These are phyloP conservation scores for Croton laevigatus DNA, from an alignment of 441 rosid genomes.

Conservation along the genomic window DNA sequence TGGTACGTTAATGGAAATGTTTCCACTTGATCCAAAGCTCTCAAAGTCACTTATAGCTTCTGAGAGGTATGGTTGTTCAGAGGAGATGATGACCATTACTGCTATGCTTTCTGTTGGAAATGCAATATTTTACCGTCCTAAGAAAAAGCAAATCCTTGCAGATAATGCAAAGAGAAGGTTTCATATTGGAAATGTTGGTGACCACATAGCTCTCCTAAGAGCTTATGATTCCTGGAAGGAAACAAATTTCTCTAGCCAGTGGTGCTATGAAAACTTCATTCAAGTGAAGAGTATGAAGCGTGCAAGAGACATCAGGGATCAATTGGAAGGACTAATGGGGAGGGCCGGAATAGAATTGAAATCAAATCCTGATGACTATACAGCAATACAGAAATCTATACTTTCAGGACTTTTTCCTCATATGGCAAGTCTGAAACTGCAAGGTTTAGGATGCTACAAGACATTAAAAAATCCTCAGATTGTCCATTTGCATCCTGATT, in stretches of 20 bases:
- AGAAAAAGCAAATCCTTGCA: slow-evolving; percentile 87
- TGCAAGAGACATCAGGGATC: slow-evolving; percentile 75
- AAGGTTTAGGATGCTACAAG: slow-evolving; percentile 60
- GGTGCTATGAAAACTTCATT: slow-evolving; percentile 97
- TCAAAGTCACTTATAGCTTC: slow-evolving; percentile 88
- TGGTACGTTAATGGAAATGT: slow-evolving; percentile 89
- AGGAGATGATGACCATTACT: slow-evolving; percentile 77
- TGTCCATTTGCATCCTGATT: slow-evolving; percentile 71
- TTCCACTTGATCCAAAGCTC: slow-evolving; percentile 85
- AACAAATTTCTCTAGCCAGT: slow-evolving; percentile 83
- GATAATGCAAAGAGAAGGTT: slow-evolving; percentile 91
- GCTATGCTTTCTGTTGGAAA: slow-evolving; percentile 92
- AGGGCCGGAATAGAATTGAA: slow-evolving; percentile 64
- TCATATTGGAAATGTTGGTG: slow-evolving; percentile 82
- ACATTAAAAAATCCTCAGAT: slow-evolving; percentile 67
- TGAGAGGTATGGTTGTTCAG: slow-evolving; percentile 78
- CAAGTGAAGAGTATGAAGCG: slow-evolving; percentile 89
- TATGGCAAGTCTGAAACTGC: slow-evolving; percentile 61
- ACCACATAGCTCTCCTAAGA: slow-evolving; percentile 83
- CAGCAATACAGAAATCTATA: slow-evolving; percentile 54
- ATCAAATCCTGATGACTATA: slow-evolving; percentile 49
- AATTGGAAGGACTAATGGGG: slow-evolving; percentile 69
- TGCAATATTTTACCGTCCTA: slow-evolving; percentile 88
- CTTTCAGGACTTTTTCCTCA: slow-evolving; percentile 68
- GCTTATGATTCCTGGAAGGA: slow-evolving; percentile 92